These are phyloP conservation scores for Saturnispora saitoi DNA, from an alignment of 805 yeast species.

Conservation along the genomic window DNA sequence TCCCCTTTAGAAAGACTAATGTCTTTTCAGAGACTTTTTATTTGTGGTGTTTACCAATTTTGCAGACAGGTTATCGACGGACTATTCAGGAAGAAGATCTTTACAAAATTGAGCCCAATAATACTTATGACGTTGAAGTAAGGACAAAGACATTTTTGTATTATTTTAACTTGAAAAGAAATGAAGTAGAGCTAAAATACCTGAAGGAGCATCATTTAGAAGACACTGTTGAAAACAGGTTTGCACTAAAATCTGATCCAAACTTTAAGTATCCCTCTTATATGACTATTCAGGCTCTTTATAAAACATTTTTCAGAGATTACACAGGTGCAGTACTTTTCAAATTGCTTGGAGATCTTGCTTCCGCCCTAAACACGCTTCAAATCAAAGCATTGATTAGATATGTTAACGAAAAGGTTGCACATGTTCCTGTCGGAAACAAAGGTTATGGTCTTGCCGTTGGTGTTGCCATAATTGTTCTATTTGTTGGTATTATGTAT, in stretches of 20 bases:
- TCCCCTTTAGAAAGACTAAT: conserved; percentile 36
- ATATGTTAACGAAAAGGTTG: conserved; percentile 47
- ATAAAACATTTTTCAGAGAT: conserved; percentile 39
- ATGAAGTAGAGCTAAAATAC: conserved; percentile 27
- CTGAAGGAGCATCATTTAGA: conserved; percentile 25
- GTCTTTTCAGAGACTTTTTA: conserved; percentile 39
- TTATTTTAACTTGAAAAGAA: conserved; percentile 27
- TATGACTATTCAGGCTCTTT: conserved; percentile 40
- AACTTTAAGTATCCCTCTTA: conserved; percentile 35
- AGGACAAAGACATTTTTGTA: conserved; percentile 29
- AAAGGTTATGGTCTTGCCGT: conserved; percentile 71
- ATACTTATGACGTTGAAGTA: conserved; percentile 33
- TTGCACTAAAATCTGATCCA: conserved; percentile 27
- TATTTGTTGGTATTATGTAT: conserved; percentile 38
- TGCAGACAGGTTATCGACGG: conserved; percentile 62
- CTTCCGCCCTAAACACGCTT: conserved; percentile 54
- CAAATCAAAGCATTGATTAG: conserved; percentile 55
- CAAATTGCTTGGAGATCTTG: conserved; percentile 39
- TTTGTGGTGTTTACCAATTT: conserved; percentile 60
- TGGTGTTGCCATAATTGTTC: conserved; percentile 53
- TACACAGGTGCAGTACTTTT: conserved; percentile 34
- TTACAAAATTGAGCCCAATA: conserved; percentile 35
- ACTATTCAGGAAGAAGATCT: conserved; percentile 62
- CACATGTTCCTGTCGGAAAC: conserved; percentile 36
- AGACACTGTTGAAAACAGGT: conserved; percentile 31